Base-by-base conservation (phyloP, 2,329 filamentous ascomycete species). In the Aspergillus oerlinghausenensis region DNA sequence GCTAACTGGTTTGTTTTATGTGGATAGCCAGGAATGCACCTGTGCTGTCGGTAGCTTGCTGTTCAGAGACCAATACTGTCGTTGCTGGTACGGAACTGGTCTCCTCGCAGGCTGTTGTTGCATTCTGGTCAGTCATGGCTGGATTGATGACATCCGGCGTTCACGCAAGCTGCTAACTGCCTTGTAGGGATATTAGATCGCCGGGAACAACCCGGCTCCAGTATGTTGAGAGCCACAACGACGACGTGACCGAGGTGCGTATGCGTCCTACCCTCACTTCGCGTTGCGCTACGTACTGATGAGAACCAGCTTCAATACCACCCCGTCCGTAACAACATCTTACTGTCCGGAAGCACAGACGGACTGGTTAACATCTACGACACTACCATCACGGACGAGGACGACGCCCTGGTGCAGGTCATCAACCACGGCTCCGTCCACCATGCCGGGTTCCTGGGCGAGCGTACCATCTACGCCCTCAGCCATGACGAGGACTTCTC, bases 371-470 rank as follows among this genome's bases (percentile, higher is more conserved):
- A 84, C 60, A 73, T 87, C 56, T 87, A 87, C 68, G 80, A 87
- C 68, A 81, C 79, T 25, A 77, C 76, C 25, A 77, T 84, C 45
- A 64, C 70, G 2, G 81, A 83, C 50, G 84, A 87, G 68, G 84
- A 87, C 54, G 84, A 87, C 52, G 83, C 84, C 1, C 71, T 87
- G 29, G 75, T 83, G 51, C 83, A 86, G 65, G 83, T 86, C 32
- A 79, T 86, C 67, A 87, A 86, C 65, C 84, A 86, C 62, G 75
- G 81, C 50, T 85, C 84, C 7, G 80, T 87, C 51, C 83, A 86
- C 60, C 83, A 83, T 61, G 82, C 84, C 23, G 84, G 83, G 2
- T 86, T 86, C 69, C 72, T 87, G 25, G 79, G 76, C 14, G 70
- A 77, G 4, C 69, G 73, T 38, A 74, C 79, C 43, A 78, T 85